Base-by-base conservation (phyloP, 177 flowering plant species). In the Tripterygium wilfordii region DNA sequence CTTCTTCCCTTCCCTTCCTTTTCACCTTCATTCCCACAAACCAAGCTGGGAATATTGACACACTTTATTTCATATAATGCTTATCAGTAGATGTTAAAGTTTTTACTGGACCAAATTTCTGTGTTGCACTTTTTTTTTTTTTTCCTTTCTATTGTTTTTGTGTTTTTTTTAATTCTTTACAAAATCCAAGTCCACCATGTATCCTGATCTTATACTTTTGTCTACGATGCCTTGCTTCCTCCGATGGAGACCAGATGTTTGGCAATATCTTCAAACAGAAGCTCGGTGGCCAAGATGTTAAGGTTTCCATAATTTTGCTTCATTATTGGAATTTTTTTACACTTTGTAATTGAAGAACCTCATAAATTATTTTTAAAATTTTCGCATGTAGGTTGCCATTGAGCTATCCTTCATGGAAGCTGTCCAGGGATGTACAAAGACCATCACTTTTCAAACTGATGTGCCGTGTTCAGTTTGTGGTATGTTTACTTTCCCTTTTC, bases 331-430 rank as follows among this genome's bases (percentile, higher is more conserved):
- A 18, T 8, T 3, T 38, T 38, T 36, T n/a, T 36, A 4, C 19
- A 38, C 20, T 38, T 38, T 38, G 42, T 8, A 5, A 3, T 17
- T n/a, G 2, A 15, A 18, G 7, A 2, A 4, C 42, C 10, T 18
- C n/a, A n/a, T n/a, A n/a, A n/a, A n/a, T n/a, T n/a, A n/a, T 18
- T 7, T 38, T 3, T 12, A n/a, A 2, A 3, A 1, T 24, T 14
- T 20, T 30, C 10, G 10, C 44, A 29, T 17, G 5, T 43, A 92
- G 99, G 76, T 78, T 44, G 13, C 76, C 0, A 31, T 94, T 45
- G 96, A 94, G 49, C 57, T 94, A 20, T 94, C 97, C 26, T 94
- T 94, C 61, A 94, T 94, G 97, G 99, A 94, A 78, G 99, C 99
- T 66, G 89, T 89, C 42, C 97, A 85, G 58, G 99, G 99, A 36